phyloP scores from a whole-genome alignment of 441 rosid genomes.

The Cnidoscolus chayamansa region DNA sequence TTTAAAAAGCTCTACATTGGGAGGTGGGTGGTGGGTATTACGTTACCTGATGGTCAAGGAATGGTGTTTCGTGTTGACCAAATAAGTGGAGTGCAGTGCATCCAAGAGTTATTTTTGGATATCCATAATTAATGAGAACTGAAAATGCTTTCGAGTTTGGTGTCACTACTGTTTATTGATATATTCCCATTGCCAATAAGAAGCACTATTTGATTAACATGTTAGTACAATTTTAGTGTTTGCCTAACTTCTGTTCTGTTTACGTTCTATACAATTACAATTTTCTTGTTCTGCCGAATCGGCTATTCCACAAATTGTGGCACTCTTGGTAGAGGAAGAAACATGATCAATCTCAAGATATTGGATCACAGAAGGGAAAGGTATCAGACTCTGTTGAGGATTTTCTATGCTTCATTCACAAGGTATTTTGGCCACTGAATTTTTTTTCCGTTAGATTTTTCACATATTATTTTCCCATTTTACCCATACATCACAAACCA shows the following conservation, averaged over 20 bases:
- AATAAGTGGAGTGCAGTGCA: too few species aligned
- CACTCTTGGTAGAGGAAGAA: slow-evolving; percentile 84
- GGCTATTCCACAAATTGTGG: slow-evolving; percentile 93
- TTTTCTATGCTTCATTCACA: slow-evolving; percentile 71
- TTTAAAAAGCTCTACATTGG: too few species aligned
- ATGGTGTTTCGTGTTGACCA: too few species aligned
- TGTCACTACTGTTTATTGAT: background rate
- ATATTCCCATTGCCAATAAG: background rate
- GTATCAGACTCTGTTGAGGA: slow-evolving; percentile 66
- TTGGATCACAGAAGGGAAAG: slow-evolving; percentile 77
- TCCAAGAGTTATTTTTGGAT: too few species aligned
- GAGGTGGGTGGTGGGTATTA: too few species aligned
- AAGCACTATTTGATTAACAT: background rate
- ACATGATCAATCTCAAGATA: slow-evolving; percentile 24
- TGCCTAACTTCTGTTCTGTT: background rate
- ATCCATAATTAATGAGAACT: too few species aligned
- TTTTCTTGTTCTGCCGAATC: slow-evolving; percentile 23
- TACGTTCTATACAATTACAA: background rate
- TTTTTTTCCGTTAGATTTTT: background rate
- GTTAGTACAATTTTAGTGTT: background rate
- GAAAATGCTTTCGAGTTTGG: too few species aligned
- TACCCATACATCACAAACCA: too few species aligned
- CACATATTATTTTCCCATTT: background rate
- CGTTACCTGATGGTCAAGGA: too few species aligned
- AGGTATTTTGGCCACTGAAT: slow-evolving; percentile 41